Conservation (phyloP, 2,329 filamentous ascomycete genomes). For the Atkinsonella hypoxylon region DNA sequence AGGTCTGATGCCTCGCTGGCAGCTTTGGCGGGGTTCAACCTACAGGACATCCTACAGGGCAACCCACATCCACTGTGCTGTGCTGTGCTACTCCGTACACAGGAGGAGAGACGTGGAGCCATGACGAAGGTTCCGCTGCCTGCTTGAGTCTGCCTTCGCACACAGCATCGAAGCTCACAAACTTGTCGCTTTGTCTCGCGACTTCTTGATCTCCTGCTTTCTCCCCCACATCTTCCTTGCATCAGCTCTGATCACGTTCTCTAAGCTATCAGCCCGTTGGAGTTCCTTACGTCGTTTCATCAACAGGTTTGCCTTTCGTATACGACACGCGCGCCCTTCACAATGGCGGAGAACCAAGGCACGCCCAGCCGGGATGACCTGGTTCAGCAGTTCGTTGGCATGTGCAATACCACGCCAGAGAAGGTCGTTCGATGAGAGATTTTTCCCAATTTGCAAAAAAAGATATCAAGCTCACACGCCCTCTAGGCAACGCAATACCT, state of each 20-base stretch:
- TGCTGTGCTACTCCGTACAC: no score
- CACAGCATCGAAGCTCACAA: neutral
- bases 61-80: no score
- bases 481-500: conserved; percentile 56
- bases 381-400: conserved; percentile 4
- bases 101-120: neutral
- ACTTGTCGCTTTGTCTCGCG: neutral
- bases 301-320: neutral
- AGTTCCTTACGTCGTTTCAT: no score
- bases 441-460: no score
- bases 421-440: neutral
- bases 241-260: neutral
- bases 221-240: neutral
- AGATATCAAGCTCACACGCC: neutral
- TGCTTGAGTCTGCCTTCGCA: neutral
- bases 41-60: no score
- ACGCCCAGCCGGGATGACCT: conserved; percentile 5
- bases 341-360: conserved; percentile 2
- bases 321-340: neutral
- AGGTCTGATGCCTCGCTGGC: neutral
- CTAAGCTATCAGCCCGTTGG: no score
- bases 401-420: conserved; percentile 6
- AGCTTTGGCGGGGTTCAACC: no score
- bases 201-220: no score
- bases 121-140: neutral